These are phyloP conservation scores for Metrosideros polymorpha DNA, from an alignment of 441 rosid species.

Conservation along the genomic window DNA sequence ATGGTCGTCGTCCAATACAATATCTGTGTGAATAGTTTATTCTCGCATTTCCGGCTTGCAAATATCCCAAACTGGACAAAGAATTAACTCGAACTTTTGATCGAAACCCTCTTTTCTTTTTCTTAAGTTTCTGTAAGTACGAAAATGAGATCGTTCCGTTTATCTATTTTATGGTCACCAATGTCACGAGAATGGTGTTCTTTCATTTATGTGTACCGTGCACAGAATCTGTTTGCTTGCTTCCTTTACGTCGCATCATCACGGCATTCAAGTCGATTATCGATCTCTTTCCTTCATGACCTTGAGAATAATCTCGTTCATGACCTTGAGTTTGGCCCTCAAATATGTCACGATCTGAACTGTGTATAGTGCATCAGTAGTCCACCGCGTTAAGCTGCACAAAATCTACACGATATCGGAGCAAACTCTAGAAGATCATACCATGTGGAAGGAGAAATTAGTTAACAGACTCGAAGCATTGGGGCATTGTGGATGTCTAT, in stretches of 20 bases:
- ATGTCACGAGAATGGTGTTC: neutral
- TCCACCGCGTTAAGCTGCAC: neutral
- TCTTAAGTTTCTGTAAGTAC: neutral
- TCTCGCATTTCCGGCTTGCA: neutral
- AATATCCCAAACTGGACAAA: neutral
- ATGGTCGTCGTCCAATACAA: neutral
- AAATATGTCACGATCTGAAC: neutral
- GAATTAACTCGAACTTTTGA: neutral
- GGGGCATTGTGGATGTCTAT: neutral
- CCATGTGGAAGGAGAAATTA: too few species aligned
- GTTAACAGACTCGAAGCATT: neutral
- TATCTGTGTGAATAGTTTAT: neutral
- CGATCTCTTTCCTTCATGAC: too few species aligned
- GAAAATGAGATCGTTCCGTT: neutral
- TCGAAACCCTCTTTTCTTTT: neutral
- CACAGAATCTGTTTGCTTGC: neutral
- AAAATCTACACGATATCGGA: neutral
- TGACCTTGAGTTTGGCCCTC: neutral
- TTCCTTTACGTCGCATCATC: neutral
- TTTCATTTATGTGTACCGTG: neutral
- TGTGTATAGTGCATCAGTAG: neutral
- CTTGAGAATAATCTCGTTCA: too few species aligned
- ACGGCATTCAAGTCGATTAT: neutral
- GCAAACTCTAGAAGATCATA: neutral
- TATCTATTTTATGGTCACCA: too few species aligned